Evolutionary conservation across 2,329 filamentous ascomycete species (phyloP).

Genomic region (Lachnellula suecica): DNA sequence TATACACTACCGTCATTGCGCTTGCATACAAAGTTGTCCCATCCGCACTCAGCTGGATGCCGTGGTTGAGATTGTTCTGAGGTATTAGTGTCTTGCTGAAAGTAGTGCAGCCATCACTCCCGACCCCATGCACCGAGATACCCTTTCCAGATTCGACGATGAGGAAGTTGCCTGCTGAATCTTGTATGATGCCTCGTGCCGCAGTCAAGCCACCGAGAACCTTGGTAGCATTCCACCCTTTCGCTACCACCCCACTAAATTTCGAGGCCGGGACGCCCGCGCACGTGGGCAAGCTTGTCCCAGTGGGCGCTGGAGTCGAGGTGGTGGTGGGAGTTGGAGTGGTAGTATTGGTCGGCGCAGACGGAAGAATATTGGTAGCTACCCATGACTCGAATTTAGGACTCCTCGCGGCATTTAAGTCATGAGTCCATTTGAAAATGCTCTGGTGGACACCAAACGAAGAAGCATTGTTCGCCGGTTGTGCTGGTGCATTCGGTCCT

Average conservation of each 20-base stretch:
- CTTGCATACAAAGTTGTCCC: conserved; percentile 14
- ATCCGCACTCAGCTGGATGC: conserved; percentile 8
- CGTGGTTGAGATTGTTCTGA: conserved; percentile 12
- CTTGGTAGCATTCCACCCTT: conserved; percentile 13
- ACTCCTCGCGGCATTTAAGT: conserved; percentile 6
- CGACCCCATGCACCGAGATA: conserved; percentile 9
- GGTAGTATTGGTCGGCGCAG: neutral
- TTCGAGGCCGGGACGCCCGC: conserved; percentile 1
- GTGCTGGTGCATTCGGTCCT: neutral
- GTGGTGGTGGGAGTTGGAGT: neutral
- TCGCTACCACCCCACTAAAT: conserved; percentile 8
- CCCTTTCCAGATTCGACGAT: conserved; percentile 11
- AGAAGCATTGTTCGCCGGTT: conserved; percentile 8
- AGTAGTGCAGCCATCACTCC: conserved; percentile 6
- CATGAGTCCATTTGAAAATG: conserved; percentile 10
- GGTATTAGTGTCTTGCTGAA: conserved; percentile 11
- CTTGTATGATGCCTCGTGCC: conserved; percentile 11
- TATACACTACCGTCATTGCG: conserved; percentile 12
- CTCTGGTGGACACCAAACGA: conserved; percentile 9
- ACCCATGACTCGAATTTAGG: conserved; percentile 7
- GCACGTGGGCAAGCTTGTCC: neutral
- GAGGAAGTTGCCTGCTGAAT: conserved; percentile 11
- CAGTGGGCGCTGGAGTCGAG: neutral
- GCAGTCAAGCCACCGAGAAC: conserved; percentile 8
- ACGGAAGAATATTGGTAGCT: neutral